Base-by-base conservation (phyloP, 2,329 filamentous ascomycete species). In the Trichophyton benhamiae region DNA sequence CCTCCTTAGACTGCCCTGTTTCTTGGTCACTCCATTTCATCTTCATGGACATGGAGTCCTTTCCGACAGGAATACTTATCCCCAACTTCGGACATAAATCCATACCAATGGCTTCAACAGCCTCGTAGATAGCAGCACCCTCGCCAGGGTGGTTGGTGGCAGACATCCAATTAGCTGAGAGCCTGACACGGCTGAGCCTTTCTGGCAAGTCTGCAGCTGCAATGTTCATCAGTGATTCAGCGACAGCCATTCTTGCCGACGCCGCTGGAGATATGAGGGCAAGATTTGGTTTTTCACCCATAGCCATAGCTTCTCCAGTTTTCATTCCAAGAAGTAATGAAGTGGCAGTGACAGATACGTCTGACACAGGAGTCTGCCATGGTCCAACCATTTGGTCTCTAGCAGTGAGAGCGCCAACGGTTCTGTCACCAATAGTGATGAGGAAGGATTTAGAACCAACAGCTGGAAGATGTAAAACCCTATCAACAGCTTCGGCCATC, bases 11-110 rank as follows among this genome's bases (percentile, higher is more conserved):
- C 64, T 88, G 81, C 17, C 83, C 82, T 33, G 79, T 83, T 61
- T 82, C 78, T 64, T 79, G 78, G 66, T 92, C 88, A 70, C 85
- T 87, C 94, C 94, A 97, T 61, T 90, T 90, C 69, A 95, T 92
- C 80, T 96, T 96, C 94, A 99, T 97, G 2, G 91, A 96, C 75
- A 95, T 96, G 0, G 92, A 97, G 74, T 99, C 94, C 76, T 99
- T 97, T 61, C 94, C 94, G 7, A 97, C 94, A 3, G 94, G 94
- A 63, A 99, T 97, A 62, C 88, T 90, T 64, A 99, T 85, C 38
- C 89, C 90, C n/a, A 97, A 81, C 68, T 88, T 81, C 1, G 91
- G 91, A 75, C 94, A 99, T 7, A 99, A 80, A 57, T 95, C 88
- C 83, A 96, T 87, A 57, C 91, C 91, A 62, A 96, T 91, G 8